Evolutionary conservation across 176 grass and related monocot species (phyloP).

Genomic region (Aegilops tauschii): DNA sequence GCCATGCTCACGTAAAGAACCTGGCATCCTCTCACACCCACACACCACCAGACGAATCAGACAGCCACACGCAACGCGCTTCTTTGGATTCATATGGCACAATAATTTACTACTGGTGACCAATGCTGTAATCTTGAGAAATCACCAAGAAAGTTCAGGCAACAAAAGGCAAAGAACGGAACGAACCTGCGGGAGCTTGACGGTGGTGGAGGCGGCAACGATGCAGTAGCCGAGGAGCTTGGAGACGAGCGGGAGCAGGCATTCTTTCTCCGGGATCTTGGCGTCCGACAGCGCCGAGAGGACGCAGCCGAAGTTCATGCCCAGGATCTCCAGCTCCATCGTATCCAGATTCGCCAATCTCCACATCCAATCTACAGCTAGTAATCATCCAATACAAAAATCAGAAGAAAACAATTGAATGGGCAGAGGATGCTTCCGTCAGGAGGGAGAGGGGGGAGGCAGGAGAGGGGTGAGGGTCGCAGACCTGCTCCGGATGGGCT

Average conservation of each 20-base stretch:
- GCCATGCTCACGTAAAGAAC: conserved; percentile 23
- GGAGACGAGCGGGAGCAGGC: conserved; percentile 83
- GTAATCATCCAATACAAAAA: no score
- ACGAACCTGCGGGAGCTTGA: conserved; percentile 91
- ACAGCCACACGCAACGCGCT: neutral
- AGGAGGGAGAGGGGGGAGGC: no score
- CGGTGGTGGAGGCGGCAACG: conserved; percentile 93
- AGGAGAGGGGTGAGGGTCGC: no score
- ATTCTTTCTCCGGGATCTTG: conserved; percentile 71
- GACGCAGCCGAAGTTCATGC: conserved; percentile 86
- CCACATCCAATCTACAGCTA: neutral
- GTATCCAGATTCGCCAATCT: conserved; percentile 40
- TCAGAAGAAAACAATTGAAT: no score
- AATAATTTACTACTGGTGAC: neutral
- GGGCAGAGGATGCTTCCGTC: no score
- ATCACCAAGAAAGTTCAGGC: neutral
- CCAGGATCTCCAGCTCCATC: conserved; percentile 91
- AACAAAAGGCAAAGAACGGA: neutral
- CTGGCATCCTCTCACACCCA: neutral
- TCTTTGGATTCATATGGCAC: neutral
- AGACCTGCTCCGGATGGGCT: no score
- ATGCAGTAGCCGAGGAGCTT: conserved; percentile 95
- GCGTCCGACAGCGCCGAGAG: conserved; percentile 49
- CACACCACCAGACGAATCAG: neutral
- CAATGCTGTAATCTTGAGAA: neutral